Base-by-base conservation (phyloP, 495 filamentous ascomycete genomes). In the Xylaria venustula region DNA sequence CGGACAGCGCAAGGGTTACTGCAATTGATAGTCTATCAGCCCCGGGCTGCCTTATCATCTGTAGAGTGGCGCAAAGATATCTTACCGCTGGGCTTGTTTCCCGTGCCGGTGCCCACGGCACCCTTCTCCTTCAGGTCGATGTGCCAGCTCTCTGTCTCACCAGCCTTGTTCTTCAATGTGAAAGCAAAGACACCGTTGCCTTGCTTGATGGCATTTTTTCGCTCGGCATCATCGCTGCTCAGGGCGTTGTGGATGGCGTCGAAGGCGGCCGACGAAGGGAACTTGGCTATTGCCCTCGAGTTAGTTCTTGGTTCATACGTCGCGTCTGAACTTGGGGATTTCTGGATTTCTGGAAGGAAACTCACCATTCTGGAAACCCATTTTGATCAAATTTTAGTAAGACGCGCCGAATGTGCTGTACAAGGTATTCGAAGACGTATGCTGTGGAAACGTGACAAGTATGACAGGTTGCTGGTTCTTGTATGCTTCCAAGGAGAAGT, bases 81-180 rank as follows among this genome's bases (percentile, higher is more conserved):
- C 87, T 74, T 69, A 95, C 91, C 91, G 71, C 87, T 90, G 14
- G 93, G 85, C 79, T 97, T 96, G 63, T 81, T 82, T 58, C 87
- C 88, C 17, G 82, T 70, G 46, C 93, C 94, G 72, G 89, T 88
- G 64, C 83, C 88, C 17, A 96, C 94, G 28, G 79, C 82, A 52
- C 93, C 94, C 66, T 89, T 90, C 66, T 91, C 83, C 81, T 97
- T 98, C 40, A 98, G 83, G 75, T 98, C 94, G 69, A 98, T 92
- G 80, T 93, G 83, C 93, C 93, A 98, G 78, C 84, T 88, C 64
- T 88, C 85, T 61, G 85, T 86, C 76, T 90, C 83, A 59, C 90
- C 91, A 20, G 82, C 81, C 55, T 78, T 75, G 83, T 98, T 97
- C 83, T 96, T 98, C 60, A 98, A 76, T 54, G 84, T 90, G 79